Percentiles rank a stretch among this genome's conserved stretches.
Conservation (phyloP, 257 asterid genomes). For the Nicotiana tabacum region DNA sequence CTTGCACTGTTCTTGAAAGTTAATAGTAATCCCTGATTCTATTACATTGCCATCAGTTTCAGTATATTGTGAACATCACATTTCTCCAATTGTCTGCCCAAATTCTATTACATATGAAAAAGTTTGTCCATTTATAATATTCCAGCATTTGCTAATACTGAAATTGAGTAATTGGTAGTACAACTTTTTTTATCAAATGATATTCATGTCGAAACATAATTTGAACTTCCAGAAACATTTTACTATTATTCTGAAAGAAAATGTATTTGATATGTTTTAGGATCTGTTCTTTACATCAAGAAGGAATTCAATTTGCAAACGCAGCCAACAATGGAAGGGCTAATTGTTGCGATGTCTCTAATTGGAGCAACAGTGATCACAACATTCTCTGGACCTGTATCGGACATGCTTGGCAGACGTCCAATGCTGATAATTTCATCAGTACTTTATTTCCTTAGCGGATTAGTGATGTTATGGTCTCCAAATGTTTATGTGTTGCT, state of each 20-base stretch:
- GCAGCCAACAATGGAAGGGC: constrained; percentile 87
- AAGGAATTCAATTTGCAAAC: constrained; percentile 65
- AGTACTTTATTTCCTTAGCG: constrained; percentile 66
- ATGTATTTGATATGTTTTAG: constrained; percentile 31
- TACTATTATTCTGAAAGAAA: constrained; percentile 6
- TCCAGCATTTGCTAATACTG: background rate
- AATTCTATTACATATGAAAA: too few species aligned
- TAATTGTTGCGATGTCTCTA: constrained; percentile 83
- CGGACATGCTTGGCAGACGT: constrained; percentile 85
- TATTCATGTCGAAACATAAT: background rate
- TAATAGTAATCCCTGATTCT: too few species aligned
- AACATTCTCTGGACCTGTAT: constrained; percentile 73
- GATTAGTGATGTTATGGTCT: constrained; percentile 90
- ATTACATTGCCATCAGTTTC: background rate
- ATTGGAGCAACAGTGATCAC: constrained; percentile 94
- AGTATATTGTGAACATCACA: background rate
- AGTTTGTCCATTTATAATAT: background rate
- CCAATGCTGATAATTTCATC: constrained; percentile 90
- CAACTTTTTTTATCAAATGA: background rate
- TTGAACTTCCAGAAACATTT: background rate
- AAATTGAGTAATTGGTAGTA: too few species aligned
- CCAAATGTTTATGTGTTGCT: constrained; percentile 81
- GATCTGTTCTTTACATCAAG: constrained; percentile 86
- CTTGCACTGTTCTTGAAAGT: background rate
- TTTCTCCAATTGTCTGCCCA: background rate